Evolutionary conservation across 257 asterid species (phyloP), one percentile per base, ranked within the genome.

Genomic region (Nicotiana tabacum): DNA sequence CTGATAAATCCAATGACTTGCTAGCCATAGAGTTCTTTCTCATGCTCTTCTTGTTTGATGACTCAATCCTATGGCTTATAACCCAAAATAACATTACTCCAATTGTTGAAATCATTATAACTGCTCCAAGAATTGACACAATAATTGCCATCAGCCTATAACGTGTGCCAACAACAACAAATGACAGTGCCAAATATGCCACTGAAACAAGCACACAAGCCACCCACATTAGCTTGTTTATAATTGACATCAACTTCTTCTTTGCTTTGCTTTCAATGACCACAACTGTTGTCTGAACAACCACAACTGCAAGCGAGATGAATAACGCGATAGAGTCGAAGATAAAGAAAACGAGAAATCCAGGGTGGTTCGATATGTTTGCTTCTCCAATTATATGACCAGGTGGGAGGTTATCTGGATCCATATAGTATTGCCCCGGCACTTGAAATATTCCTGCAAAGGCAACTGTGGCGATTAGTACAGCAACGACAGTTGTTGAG

Each of bases 1-100:
- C 76, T 0, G 96, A 90, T 87, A 84, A 81, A 0, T 93, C 90
- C 74, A 81, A 69, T 29, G 87, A 85, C 69, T 84, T 82, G 79
- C 87, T 86, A 17, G 66, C 83, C 56, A 37, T 43, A 13, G 90
- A 86, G 87, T 61, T 86, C 88, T 57, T 86, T 33, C 89, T 77
- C 58, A 88, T 74, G 82, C 84, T 83, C 80, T 43, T 88, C 81
- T 84, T 87, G 67, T 76, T 86, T 0, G 84, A 83, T 13, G 85
- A 48, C 66, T 90, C 90, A 3, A 90, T 88, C 74, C 92, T 62
- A 72, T 90, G 90, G 82, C 77, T 69, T 29, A 90, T 84, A n/a
- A 90, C 92, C 92, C 91, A 90, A 43, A 88, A 90, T 82, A 87
- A 86, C 92, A 90, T 88, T 61, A 85, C 86, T 3, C 88, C 92